Base-by-base conservation (phyloP, 345 rosid genomes). In the Populus simonii region DNA sequence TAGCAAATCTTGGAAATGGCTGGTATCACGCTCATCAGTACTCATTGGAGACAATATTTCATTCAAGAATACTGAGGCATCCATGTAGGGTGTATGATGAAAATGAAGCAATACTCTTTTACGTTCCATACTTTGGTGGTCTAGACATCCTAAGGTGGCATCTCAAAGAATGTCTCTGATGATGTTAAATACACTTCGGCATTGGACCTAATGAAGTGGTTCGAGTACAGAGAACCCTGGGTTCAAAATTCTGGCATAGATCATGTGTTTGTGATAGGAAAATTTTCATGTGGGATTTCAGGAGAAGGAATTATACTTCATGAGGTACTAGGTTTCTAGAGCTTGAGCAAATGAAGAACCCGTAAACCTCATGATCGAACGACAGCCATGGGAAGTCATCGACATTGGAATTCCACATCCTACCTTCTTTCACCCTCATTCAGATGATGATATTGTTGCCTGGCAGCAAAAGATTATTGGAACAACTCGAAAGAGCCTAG, bases 371-470 rank as follows among this genome's bases (percentile, higher is more conserved):
- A 81, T 92, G 79, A 89, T 92, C 5, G 99, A 94, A 79, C 89
- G 98, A 39, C 89, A 93, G 25, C 98, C 98, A 6, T 94, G 98
- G 95, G 91, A 94, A 1, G 61, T 86, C 0, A 93, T 93, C 41
- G 97, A 93, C 86, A 71, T 94, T 0, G 97, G 91, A 0, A 86
- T 94, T 72, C 98, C 98, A 7, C 98, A 90, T 78, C 98, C 98
- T 1, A 93, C 97, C 8, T 83, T 79, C 81, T 92, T 90, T 72
- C 99, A 95, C 57, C 99, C 99, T 0, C 86, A 84, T 77, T 87
- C 91, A 0, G 97, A 93, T 16, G 81, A 86, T 0, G 98, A 90
- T 71, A 86, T 93, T 68, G 49, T 88, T 35, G 53, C 76, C 16
- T 90, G 98, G 98, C 98, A 94, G 77, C 84, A 78, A 15, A 92